Base-by-base conservation (phyloP, 2,329 filamentous ascomycete species). In the Amphichorda felina region DNA sequence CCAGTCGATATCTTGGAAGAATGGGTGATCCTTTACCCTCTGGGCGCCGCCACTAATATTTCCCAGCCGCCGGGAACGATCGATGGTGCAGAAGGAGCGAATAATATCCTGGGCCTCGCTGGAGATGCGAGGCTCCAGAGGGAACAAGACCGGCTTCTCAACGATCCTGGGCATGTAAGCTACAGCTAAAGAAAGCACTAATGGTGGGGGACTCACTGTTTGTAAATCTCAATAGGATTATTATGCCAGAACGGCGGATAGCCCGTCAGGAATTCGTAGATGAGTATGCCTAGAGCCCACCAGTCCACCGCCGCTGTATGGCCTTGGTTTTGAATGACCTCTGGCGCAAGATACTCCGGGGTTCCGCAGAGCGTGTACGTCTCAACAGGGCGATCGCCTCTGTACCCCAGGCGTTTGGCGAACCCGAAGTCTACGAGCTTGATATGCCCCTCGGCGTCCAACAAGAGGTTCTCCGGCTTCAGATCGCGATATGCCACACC, bases 211-310 rank as follows among this genome's bases (percentile, higher is more conserved):
- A 59, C 70, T 46, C 48, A 79, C 75, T 81, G 76, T 54, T 86
- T 84, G 59, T 89, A 89, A 39, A 89, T 89, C 54, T 88, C 84
- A 44, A 89, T 83, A 2, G 83, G 83, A 44, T 87, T 89, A 44
- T 84, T 78, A 50, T 88, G 79, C 82, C 83, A 91, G 52, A 89
- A 91, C 1, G 84, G 84, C 11, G 84, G 84, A 50, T 88, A 87
- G 19, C 84, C 84, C 8, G 84, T 86, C 33, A 89, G 61, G 51
- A 89, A 89, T 52, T 91, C 84, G 55, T 86, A 89, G 40, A 89
- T 78, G 38, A 91, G 59, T 45, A 89, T 87, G 18, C 84, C 84
- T 45, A 91, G 66, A 1, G 84, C 83, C 84, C 84, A 89, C 83
- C 83, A 89, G 62, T 89, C 83, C 25, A 89, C 83, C 11, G 83